Evolutionary conservation across 225 moss, liverwort and hornwort genomes (phyloP), one percentile per base, ranked within the genome.

Genomic region (Polytrichum formosum): DNA sequence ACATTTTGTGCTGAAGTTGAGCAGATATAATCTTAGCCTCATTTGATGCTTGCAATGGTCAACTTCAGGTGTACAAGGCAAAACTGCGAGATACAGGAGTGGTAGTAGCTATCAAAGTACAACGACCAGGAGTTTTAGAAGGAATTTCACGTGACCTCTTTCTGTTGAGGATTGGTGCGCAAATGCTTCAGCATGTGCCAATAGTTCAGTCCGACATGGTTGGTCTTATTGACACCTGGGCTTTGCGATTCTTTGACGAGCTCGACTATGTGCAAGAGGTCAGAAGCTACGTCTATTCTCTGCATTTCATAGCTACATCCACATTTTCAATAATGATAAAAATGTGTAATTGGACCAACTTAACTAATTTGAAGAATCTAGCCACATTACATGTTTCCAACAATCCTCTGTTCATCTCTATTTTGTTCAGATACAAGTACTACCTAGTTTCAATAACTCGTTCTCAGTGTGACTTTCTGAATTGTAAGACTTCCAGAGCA

Each of bases 231-330:
- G 96, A 96, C 69, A 93, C 83, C 67, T 93, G 93, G 96, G 96
- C 96, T 67, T 37, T 96, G 22, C 93, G 96, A 66, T 96, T 96
- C 81, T 96, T 93, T 75, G 93, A 96, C 65, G 96, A 96, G 83
- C 91, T 96, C 37, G 96, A 96, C 74, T 96, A 96, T 72, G 77
- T 93, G 54, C 91, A 93, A 84, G 96, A 96, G 93, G 96, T 93
- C 54, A 66, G 76, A 35, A 19, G 19, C 66, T 21, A 22, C 46
- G 22, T n/a, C 33, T 8, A n/a, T 59, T 59, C 23, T 22, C 23
- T 58, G 58, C 20, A 22, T 58, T 58, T 23, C 58, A 58, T 6
- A 20, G n/a, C 1, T 26, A 26, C 26, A 56, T 1, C 8, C 56
- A 56, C 18, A 56, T 20, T 5, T 31, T 7, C 31, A 31, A 31